Percentiles rank a stretch among this genome's conserved stretches.
These are phyloP conservation scores for Cutaneotrichosporon mucoides DNA, from an alignment of 1,284 basidiomycete species.

Conservation along the genomic window DNA sequence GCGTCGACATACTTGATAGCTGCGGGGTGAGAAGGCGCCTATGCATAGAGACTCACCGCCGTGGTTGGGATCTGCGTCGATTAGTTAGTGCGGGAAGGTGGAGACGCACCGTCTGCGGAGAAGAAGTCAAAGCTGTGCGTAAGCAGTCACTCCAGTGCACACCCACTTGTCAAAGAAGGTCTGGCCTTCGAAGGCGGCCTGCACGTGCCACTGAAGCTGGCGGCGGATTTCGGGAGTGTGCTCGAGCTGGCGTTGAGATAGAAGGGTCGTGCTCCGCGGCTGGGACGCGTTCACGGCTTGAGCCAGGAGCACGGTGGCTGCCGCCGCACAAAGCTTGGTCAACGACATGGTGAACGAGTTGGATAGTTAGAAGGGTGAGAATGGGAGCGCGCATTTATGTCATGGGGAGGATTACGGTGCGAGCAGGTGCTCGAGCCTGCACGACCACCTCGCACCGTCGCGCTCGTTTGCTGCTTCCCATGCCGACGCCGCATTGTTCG, in stretches of 20 bases:
- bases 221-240: not conserved
- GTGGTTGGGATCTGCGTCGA: slow-evolving; percentile 35
- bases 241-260: not conserved
- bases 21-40: not conserved
- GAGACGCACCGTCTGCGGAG: slow-evolving; percentile 22
- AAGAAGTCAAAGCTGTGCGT: slow-evolving; percentile 36
- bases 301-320: no score
- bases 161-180: slow-evolving; percentile 46
- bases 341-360: no score
- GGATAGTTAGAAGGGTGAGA: no score
- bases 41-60: slow-evolving; percentile 29
- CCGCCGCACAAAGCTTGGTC: no score
- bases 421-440: no score
- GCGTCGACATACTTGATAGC: slow-evolving; percentile 26
- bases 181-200: slow-evolving; percentile 37
- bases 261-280: not conserved
- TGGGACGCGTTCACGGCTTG: no score
- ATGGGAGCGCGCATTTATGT: no score
- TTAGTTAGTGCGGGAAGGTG: slow-evolving; percentile 2
- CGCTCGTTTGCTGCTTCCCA: no score
- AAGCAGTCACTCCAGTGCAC: not conserved
- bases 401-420: no score
- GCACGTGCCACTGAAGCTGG: slow-evolving; percentile 21
- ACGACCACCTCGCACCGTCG: no score
- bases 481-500: no score